Percentiles rank a stretch among this genome's conserved stretches.
These are phyloP conservation scores for Epithele typhae DNA, from an alignment of 768 basidiomycete genomes.

Conservation along the genomic window DNA sequence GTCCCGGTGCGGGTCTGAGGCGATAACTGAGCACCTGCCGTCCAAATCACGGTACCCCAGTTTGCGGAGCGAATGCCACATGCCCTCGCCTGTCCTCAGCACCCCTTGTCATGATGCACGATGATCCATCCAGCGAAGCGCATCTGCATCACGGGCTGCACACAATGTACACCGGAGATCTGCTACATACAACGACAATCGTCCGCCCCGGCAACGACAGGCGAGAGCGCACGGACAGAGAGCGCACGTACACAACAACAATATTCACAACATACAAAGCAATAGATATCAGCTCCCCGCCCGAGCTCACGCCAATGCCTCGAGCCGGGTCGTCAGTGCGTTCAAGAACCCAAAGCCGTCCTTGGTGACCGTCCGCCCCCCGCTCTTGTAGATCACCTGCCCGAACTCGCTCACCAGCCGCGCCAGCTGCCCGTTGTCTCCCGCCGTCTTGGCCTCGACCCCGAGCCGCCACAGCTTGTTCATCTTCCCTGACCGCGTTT, in stretches of 20 bases:
- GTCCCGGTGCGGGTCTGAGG: no score
- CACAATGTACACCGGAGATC: no score
- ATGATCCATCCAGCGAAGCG: no score
- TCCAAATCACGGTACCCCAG: no score
- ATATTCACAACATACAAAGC: slow-evolving; percentile 8
- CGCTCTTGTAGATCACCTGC: slow-evolving; percentile 61
- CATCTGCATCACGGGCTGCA: no score
- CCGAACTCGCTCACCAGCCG: slow-evolving; percentile 68
- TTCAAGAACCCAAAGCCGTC: slow-evolving; percentile 70
- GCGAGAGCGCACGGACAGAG: no score
- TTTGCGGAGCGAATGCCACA: no score
- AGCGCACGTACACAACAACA: slow-evolving; percentile 8
- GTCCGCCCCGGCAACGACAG: no score
- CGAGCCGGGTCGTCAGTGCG: slow-evolving; percentile 51
- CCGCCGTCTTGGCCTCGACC: slow-evolving; percentile 46
- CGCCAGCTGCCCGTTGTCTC: slow-evolving; percentile 54
- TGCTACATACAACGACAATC: no score
- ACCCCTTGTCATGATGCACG: no score
- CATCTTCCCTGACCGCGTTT: slow-evolving; percentile 49
- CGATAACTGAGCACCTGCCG: no score
- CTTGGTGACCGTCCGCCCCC: slow-evolving; percentile 71
- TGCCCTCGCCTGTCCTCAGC: no score
- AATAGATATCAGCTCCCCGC: neutral
- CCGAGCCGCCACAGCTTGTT: slow-evolving; percentile 56
- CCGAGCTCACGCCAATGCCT: slow-evolving; percentile 30